A percentile compares a stretch with the other conserved stretches of the same genome.
Evolutionary conservation across 768 basidiomycete species (phyloP).

Genomic region (Pisolithus orientalis): DNA sequence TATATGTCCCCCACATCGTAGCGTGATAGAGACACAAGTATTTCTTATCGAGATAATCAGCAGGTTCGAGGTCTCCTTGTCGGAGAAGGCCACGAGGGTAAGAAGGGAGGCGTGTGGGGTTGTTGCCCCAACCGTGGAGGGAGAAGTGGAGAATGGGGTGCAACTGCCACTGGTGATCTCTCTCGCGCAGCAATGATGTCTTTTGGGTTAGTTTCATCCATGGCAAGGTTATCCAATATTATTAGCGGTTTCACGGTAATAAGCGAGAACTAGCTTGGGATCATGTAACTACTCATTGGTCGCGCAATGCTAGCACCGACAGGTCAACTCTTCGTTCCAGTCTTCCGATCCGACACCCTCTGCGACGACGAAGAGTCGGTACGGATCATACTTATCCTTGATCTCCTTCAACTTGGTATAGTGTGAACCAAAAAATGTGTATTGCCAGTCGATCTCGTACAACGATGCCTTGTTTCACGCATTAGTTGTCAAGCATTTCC

Average conservation of each 20-base stretch:
- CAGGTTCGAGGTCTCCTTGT: conserved; percentile 40
- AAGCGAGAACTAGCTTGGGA: conserved; percentile 22
- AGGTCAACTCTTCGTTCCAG: conserved; percentile 33
- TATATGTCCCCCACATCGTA: background rate
- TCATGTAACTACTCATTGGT: too few relatives aligned
- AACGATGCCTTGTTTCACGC: conserved; percentile 31
- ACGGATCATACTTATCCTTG: conserved; percentile 41
- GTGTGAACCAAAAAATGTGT: conserved; percentile 43
- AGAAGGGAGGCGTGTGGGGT: conserved; percentile 35
- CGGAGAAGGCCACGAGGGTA: conserved; percentile 20
- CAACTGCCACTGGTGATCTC: conserved; percentile 35
- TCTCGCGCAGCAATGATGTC: background rate
- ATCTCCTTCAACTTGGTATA: conserved; percentile 34
- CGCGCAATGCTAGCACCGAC: conserved; percentile 6
- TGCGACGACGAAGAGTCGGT: conserved; percentile 38
- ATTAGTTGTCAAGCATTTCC: background rate
- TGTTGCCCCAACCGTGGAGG: conserved; percentile 39
- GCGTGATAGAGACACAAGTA: conserved; percentile 42
- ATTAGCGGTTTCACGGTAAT: too few relatives aligned
- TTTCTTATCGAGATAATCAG: conserved; percentile 45
- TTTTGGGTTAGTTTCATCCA: too few relatives aligned
- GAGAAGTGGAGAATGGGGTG: conserved; percentile 34
- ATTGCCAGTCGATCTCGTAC: conserved; percentile 35
- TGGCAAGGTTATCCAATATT: too few relatives aligned
- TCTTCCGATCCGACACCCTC: conserved; percentile 46